Evolutionary conservation across 1,284 basidiomycete genomes (phyloP).

Genomic region (Volvariella volvacea): DNA sequence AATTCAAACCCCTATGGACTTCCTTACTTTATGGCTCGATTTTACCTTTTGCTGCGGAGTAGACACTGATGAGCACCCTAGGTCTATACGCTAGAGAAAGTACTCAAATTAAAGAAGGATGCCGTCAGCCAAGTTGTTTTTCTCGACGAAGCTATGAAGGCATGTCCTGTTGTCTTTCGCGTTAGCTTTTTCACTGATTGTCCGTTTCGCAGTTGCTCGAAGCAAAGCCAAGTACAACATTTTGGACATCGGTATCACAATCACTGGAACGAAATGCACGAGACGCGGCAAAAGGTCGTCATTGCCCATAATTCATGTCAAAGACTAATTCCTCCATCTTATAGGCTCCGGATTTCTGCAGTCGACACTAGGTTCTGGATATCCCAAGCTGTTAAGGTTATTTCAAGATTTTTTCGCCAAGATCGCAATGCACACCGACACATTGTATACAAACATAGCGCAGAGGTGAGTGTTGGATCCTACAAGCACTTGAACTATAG

Average conservation of each 20-base stretch:
- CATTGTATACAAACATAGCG: slow-evolving; percentile 73
- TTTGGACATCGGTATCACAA: slow-evolving; percentile 82
- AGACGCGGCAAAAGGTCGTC: slow-evolving; percentile 67
- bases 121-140: slow-evolving; percentile 72
- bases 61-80: too few relatives aligned
- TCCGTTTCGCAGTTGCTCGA: slow-evolving; percentile 59
- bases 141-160: slow-evolving; percentile 89
- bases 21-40: too few relatives aligned
- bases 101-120: slow-evolving; percentile 85
- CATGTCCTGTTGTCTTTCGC: slow-evolving; percentile 20
- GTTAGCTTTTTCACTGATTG: slow-evolving; percentile 3
- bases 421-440: slow-evolving; percentile 92
- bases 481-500: neutral
- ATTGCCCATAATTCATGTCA: slow-evolving; percentile 1
- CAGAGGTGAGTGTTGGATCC: slow-evolving; percentile 59
- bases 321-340: slow-evolving; percentile 2
- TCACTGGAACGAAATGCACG: slow-evolving; percentile 77
- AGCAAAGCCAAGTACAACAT: slow-evolving; percentile 83
- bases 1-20: too few relatives aligned
- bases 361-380: slow-evolving; percentile 79
- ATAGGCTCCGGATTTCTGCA: slow-evolving; percentile 79
- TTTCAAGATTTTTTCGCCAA: slow-evolving; percentile 96
- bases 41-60: too few relatives aligned
- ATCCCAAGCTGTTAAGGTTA: slow-evolving; percentile 79
- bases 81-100: slow-evolving; percentile 94